These are phyloP conservation scores for Saposhnikovia divaricata DNA, from an alignment of 129 eudicot genomes.

Conservation along the genomic window DNA sequence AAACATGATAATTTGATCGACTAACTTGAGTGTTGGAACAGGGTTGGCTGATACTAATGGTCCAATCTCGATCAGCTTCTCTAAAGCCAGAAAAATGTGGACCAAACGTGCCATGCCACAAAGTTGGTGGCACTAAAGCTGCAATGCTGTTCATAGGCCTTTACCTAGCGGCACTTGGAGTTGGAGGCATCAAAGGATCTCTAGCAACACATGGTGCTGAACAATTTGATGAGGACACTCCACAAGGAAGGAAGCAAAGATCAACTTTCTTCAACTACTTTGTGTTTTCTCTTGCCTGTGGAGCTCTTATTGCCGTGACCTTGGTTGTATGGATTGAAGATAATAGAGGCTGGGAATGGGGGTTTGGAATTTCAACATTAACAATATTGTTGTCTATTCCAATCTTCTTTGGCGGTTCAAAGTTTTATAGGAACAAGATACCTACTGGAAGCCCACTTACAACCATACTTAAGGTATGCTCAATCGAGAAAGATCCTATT, in stretches of 20 bases:
- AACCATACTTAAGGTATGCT: constrained; percentile 60
- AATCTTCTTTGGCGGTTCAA: constrained; percentile 49
- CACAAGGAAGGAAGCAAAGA: constrained; percentile 63
- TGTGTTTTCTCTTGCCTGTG: constrained; percentile 60
- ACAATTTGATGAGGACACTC: constrained; percentile 61
- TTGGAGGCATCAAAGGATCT: constrained; percentile 90
- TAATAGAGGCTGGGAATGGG: constrained; percentile 97
- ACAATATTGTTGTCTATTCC: constrained; percentile 61
- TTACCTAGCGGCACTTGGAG: constrained; percentile 69
- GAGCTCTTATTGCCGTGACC: constrained; percentile 78
- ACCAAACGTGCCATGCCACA: constrained; percentile 30
- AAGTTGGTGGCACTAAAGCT: constrained; percentile 49
- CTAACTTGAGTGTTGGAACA: constrained; percentile 8
- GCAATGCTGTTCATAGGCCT: constrained; percentile 71
- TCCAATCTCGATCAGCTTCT: constrained; percentile 55
- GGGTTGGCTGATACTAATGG: constrained; percentile 64
- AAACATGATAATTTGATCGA: not conserved
- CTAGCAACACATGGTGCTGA: constrained; percentile 84
- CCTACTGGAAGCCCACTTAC: constrained; percentile 85
- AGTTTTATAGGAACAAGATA: constrained; percentile 60
- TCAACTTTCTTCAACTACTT: constrained; percentile 89
- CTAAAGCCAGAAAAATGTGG: constrained; percentile 62
- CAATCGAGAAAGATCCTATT: not conserved
- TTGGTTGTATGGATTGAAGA: constrained; percentile 90
- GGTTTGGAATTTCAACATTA: constrained; percentile 66